Base-by-base conservation (phyloP, 495 filamentous ascomycete species). In the Staphylotrichum longicolle region DNA sequence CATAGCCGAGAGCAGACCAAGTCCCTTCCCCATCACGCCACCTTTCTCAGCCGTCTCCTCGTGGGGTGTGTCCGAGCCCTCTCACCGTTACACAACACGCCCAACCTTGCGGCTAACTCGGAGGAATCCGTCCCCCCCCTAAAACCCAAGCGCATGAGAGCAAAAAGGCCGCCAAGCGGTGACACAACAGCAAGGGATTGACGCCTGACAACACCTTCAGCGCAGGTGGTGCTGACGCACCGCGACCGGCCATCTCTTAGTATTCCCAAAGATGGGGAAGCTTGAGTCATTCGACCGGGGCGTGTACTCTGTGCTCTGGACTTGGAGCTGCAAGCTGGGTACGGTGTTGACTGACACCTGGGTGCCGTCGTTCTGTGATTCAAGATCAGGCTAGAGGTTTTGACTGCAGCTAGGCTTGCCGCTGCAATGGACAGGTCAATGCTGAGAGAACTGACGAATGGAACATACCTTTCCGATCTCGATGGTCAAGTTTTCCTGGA, bases 311-410 rank as follows among this genome's bases (percentile, higher is more conserved):
- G 62, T 49, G 27, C 37, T 57, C 32, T 67, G 62, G 30, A 70
- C 30, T n/a, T 65, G 62, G 20, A 71, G 34, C n/a, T 67, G 45
- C n/a, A 72, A 46, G 42, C 64, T 70, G 32, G 66, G 64, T 14
- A 58, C 51, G 9, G 41, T 49, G 30, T 12, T 39, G 30, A 63
- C 37, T 1, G 67, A 44, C 3, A 68, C 47, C 12, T 47, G 14
- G 12, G 49, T 42, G 14, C 60, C 63, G 11, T 70, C 59, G 27
- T 14, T 65, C 68, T 71, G 39, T 52, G 35, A 53, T n/a, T 10
- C 33, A 52, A n/a, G 5, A 39, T 39, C 1, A 10, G 37, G 37
- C 2, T 6, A 2, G 37, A 10, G 37, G 37, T 39, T 27, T 27
- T 27, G 20, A 27, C 20, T 0, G 20, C 20, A 27, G 20, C 20